Evolutionary conservation across 2,329 filamentous ascomycete species (phyloP).

Genomic region (Ampelomyces quisqualis): DNA sequence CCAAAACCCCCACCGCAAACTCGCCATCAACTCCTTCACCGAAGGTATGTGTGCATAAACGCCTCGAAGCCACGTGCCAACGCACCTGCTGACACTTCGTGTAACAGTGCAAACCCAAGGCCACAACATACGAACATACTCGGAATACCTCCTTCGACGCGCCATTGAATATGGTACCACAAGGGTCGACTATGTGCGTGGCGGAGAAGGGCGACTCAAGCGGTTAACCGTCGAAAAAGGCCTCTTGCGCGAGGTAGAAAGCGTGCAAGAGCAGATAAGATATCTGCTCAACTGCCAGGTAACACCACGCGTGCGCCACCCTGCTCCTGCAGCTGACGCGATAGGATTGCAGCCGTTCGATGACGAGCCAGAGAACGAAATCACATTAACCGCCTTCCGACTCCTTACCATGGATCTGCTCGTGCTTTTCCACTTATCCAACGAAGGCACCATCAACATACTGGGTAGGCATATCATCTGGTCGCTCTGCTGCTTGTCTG

Average conservation of each 20-base stretch:
- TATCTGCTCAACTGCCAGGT: conserved; percentile 89
- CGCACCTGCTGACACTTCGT: conserved; percentile 41
- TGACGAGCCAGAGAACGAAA: conserved; percentile 91
- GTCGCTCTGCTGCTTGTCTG: conserved; percentile 10
- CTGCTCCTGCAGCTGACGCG: too few relatives aligned
- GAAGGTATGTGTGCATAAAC: conserved; percentile 65
- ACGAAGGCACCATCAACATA: conserved; percentile 96
- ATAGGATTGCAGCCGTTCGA: conserved; percentile 67
- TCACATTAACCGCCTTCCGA: conserved; percentile 90
- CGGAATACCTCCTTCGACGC: conserved; percentile 80
- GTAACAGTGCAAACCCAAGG: conserved; percentile 89
- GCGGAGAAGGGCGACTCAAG: conserved; percentile 79
- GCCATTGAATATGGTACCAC: conserved; percentile 80
- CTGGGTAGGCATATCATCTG: conserved; percentile 66
- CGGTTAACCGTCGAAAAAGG: conserved; percentile 88
- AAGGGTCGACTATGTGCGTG: conserved; percentile 85
- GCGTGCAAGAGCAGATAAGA: conserved; percentile 82
- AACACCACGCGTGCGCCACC: too few relatives aligned
- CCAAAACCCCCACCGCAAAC: conserved; percentile 70
- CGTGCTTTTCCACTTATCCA: conserved; percentile 89
- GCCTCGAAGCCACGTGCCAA: background rate
- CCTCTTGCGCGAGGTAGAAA: conserved; percentile 84
- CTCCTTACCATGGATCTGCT: conserved; percentile 87
- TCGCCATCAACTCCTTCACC: conserved; percentile 87
- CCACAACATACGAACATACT: conserved; percentile 89